Conservation (phyloP, 768 basidiomycete genomes). For the Phanerochaete carnosa region DNA sequence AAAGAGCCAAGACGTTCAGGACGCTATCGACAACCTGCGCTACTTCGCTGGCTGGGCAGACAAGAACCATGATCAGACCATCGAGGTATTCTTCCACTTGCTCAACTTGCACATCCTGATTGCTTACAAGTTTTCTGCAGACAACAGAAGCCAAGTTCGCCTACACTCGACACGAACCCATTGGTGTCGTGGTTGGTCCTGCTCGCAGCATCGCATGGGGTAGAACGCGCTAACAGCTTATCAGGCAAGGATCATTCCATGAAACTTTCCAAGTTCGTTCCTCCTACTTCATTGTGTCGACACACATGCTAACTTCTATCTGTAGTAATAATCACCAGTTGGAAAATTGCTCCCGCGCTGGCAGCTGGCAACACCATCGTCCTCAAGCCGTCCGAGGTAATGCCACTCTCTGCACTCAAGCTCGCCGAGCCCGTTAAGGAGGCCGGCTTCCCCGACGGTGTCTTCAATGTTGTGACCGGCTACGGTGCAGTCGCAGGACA, state of each 20-base stretch:
- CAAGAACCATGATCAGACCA: conserved; percentile 44
- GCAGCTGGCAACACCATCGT: conserved; percentile 58
- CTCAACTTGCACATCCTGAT: neutral
- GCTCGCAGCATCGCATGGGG: neutral
- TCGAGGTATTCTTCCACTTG: conserved; percentile 27
- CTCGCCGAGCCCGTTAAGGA: conserved; percentile 50
- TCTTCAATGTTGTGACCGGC: conserved; percentile 75
- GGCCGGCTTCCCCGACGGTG: conserved; percentile 74
- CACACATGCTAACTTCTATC: neutral
- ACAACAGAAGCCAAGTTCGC: conserved; percentile 52
- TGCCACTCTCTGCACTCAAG: conserved; percentile 61
- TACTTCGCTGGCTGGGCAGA: conserved; percentile 68
- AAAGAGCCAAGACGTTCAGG: conserved; percentile 20
- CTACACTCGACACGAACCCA: conserved; percentile 68
- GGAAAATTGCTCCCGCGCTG: conserved; percentile 70
- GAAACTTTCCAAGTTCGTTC: conserved; percentile 59
- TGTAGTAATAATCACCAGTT: conserved; percentile 54
- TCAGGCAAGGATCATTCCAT: conserved; percentile 49
- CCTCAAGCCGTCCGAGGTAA: conserved; percentile 80
- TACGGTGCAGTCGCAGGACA: conserved; percentile 68
- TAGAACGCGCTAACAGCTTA: conserved; percentile 13
- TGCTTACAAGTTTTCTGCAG: conserved; percentile 16
- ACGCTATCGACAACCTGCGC: conserved; percentile 5
- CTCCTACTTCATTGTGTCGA: neutral
- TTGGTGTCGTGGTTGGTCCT: conserved; percentile 38